Evolutionary conservation across 2,329 filamentous ascomycete species (phyloP), one percentile per base, ranked within the genome.

Genomic region (Leptosphaerulina australis): DNA sequence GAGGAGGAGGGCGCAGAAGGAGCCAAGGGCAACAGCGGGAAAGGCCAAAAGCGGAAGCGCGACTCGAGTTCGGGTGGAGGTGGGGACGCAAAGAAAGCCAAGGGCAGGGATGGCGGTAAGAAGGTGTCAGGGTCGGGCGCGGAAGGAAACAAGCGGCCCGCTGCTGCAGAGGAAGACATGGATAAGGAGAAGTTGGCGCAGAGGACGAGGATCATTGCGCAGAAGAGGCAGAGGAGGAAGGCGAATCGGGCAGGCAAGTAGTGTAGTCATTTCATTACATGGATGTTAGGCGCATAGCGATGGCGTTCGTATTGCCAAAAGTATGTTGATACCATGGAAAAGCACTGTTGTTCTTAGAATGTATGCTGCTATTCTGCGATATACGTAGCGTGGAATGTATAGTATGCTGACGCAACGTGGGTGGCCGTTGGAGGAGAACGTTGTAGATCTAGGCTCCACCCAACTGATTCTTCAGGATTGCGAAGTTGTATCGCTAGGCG

Each of bases 201-300:
- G 68, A 76, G 83, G 56, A 89, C 91, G 66, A 87, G 86, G 66
- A 89, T 97, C 66, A 95, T 96, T 72, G 87, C 85, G 38, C 87
- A 90, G 73, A 97, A 96, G 79, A 82, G 91, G 56, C 83, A 88
- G 77, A 83, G 88, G 79, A 84, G 91, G 45, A 79, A 77, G 58
- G 68, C 72, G 71, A 80, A 84, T 69, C 81, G 83, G 72, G 76
- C 81, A 64, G 78, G 81, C 59, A 83, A 82, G 74, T 50, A 50
- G 35, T 4, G 6, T 36, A 12, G 21, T n/a, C 31, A 11, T 10
- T 29, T 20, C 18, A 17, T 26, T 9, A 4, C 12, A 8, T 5
- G 17, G 3, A 12, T 10, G 17, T 15, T 9, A 41, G 36, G 37
- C 30, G 38, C 50, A 53, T 53, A 53, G 50, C 50, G 50, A 53